Evolutionary conservation across 495 filamentous ascomycete species (phyloP).

Genomic region (Aspergillus taichungensis): DNA sequence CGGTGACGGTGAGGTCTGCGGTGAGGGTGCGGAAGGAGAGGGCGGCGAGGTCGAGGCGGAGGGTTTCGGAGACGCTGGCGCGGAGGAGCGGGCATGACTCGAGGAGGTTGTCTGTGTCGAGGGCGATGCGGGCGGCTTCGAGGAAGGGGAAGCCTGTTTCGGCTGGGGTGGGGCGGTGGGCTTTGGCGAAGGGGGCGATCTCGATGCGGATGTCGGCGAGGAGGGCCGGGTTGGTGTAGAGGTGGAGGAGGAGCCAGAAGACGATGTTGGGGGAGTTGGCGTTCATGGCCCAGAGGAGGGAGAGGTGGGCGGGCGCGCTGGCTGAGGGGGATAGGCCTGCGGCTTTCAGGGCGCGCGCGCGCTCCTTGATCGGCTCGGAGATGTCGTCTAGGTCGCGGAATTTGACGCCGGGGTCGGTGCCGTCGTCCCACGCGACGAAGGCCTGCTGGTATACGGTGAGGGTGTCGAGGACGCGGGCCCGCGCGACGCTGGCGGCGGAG

Average conservation of each 20-base stretch:
- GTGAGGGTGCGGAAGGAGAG: constrained; percentile 36
- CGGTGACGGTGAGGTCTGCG: constrained; percentile 34
- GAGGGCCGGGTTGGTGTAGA: constrained; percentile 38
- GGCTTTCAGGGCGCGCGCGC: constrained; percentile 30
- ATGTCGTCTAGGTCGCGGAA: constrained; percentile 48
- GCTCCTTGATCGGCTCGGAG: constrained; percentile 36
- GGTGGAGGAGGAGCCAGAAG: constrained; percentile 50
- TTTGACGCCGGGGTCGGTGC: constrained; percentile 33
- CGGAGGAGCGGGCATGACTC: constrained; percentile 43
- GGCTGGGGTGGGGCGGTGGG: constrained; percentile 32
- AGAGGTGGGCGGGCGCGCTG: constrained; percentile 29
- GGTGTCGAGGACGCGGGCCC: constrained; percentile 38
- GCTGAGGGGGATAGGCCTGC: constrained; percentile 20
- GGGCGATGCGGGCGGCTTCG: constrained; percentile 40
- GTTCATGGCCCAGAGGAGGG: constrained; percentile 45
- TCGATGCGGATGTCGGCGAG: constrained; percentile 45
- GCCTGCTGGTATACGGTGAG: constrained; percentile 43
- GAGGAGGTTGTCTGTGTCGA: constrained; percentile 38
- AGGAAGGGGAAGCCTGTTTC: constrained; percentile 44
- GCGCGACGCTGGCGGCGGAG: constrained; percentile 43
- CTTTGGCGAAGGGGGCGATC: constrained; percentile 36
- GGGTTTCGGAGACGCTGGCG: constrained; percentile 45
- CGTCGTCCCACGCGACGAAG: constrained; percentile 37
- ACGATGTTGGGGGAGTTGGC: constrained; percentile 42
- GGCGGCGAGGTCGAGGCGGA: constrained; percentile 43